Evolutionary conservation across 139 green algal genomes (phyloP).

Genomic region (Volvox africanus): DNA sequence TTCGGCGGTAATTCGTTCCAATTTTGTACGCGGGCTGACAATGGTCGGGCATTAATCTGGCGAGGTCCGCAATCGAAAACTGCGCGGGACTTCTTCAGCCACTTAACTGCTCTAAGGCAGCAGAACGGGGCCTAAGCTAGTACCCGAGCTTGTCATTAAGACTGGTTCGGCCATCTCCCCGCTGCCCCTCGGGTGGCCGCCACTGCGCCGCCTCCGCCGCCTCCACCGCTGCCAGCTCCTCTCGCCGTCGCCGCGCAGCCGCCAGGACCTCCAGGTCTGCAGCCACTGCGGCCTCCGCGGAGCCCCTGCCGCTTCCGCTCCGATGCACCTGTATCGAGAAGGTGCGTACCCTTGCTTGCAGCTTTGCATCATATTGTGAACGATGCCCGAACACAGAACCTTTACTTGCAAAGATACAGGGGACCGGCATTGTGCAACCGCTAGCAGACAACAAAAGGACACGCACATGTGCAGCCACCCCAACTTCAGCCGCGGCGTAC

Average conservation of each 20-base stretch:
- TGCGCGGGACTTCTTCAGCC: too few species aligned
- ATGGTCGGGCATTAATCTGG: too few species aligned
- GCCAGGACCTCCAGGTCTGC: slow-evolving; percentile 45
- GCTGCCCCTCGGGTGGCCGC: slow-evolving; percentile 67
- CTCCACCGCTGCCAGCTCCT: slow-evolving; percentile 25
- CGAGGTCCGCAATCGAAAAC: too few species aligned
- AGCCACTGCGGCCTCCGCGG: slow-evolving; percentile 40
- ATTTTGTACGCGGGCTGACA: too few species aligned
- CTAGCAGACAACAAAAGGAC: too few species aligned
- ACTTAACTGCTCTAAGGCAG: too few species aligned
- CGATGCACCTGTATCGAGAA: background rate
- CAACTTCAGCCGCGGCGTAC: background rate
- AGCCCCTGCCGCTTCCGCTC: background rate
- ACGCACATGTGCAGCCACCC: background rate
- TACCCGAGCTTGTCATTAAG: slow-evolving; percentile 78
- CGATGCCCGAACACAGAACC: too few species aligned
- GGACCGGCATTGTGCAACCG: too few species aligned
- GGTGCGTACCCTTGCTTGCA: too few species aligned
- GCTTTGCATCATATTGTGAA: too few species aligned
- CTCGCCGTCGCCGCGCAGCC: slow-evolving; percentile 37
- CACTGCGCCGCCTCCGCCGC: slow-evolving; percentile 55
- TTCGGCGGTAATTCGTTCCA: too few species aligned
- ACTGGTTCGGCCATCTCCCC: slow-evolving; percentile 64
- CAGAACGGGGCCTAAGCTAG: slow-evolving; percentile 30
- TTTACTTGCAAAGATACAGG: too few species aligned